These are phyloP conservation scores for Sordaria brevicollis DNA, from an alignment of 495 filamentous ascomycete species.

Conservation along the genomic window DNA sequence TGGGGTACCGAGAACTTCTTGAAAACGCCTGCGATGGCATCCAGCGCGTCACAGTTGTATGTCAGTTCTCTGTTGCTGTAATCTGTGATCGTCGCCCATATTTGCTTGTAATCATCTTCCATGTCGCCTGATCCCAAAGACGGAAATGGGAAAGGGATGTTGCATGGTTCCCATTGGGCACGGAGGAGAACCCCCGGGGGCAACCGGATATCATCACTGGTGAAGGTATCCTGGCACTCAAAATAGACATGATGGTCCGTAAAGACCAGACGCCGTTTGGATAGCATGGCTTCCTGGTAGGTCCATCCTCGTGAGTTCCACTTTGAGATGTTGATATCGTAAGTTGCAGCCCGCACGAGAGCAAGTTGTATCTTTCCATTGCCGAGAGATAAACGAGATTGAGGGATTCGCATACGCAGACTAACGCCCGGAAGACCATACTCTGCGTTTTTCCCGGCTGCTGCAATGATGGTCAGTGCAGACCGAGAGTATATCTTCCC, in stretches of 20 bases:
- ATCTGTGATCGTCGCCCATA: too few relatives aligned
- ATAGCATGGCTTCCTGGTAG: slow-evolving; percentile 3
- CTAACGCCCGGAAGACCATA: background rate
- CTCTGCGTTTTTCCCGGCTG: background rate
- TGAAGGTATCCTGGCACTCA: background rate
- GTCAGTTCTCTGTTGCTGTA: background rate
- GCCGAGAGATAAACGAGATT: background rate
- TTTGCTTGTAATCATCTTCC: too few relatives aligned
- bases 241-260: background rate
- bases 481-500: background rate
- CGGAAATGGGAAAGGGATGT: background rate
- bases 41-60: background rate
- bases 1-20: background rate
- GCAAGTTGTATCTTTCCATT: background rate
- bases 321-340: background rate
- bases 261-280: slow-evolving; percentile 2
- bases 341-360: background rate
- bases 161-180: background rate
- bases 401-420: background rate
- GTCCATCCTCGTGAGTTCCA: background rate
- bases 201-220: background rate
- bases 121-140: too few relatives aligned
- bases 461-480: background rate
- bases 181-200: too few relatives aligned
- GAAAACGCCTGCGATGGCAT: slow-evolving; percentile 2